Percentiles rank a stretch among this genome's conserved stretches.
These are phyloP conservation scores for Plectranthus barbatus DNA, from an alignment of 257 asterid species.

Conservation along the genomic window DNA sequence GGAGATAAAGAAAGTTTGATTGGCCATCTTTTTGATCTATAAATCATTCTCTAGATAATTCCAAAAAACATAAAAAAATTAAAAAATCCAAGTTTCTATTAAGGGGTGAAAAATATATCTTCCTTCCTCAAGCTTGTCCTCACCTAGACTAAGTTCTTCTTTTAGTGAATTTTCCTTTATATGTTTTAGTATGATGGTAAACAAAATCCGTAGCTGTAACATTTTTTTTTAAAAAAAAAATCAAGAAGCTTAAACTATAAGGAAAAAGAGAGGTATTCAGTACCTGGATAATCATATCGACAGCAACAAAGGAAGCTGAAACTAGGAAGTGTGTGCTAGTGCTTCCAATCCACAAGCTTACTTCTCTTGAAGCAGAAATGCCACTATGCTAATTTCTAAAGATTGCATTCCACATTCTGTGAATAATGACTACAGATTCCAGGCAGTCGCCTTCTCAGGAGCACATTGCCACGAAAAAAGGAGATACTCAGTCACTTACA, in stretches of 20 bases:
- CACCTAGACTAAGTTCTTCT: too few relatives aligned
- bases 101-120: neutral
- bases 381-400: too few relatives aligned
- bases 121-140: neutral
- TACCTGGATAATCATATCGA: conserved; percentile 79
- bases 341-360: conserved; percentile 79
- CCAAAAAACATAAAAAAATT: too few relatives aligned
- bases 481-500: neutral
- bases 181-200: too few relatives aligned
- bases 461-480: conserved; percentile 52
- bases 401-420: too few relatives aligned
- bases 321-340: conserved; percentile 60
- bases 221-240: neutral
- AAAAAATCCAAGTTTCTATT: neutral
- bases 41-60: too few relatives aligned
- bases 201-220: neutral
- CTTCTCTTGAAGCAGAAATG: too few relatives aligned
- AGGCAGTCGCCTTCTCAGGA: conserved; percentile 56
- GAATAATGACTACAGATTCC: conserved; percentile 76
- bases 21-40: too few relatives aligned
- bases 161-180: too few relatives aligned
- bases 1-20: too few relatives aligned
- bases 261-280: neutral
- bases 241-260: neutral
- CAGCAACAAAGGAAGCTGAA: conserved; percentile 73